Conservation (phyloP, 2,329 filamentous ascomycete genomes). For the Cryphonectria naterciae region DNA sequence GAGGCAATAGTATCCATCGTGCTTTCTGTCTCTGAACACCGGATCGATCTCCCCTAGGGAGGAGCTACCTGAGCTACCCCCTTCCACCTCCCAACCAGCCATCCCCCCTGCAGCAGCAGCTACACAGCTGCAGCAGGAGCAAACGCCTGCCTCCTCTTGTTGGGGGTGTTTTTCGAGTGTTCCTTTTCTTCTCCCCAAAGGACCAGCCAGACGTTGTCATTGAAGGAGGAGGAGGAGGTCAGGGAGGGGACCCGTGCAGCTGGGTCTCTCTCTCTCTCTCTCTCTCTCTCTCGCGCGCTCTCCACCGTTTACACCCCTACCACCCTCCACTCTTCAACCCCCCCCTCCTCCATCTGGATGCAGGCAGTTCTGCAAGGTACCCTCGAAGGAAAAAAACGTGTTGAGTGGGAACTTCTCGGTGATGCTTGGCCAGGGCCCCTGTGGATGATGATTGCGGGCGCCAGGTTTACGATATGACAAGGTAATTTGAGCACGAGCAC, state of each 20-base stretch:
- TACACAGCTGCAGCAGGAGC: neutral
- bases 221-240: neutral
- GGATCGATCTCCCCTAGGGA: neutral
- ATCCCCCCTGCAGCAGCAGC: neutral
- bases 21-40: neutral
- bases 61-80: neutral
- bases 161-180: too few species aligned
- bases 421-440: neutral
- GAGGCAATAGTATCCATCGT: conserved; percentile 2
- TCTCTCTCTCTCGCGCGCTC: neutral
- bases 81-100: neutral
- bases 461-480: neutral
- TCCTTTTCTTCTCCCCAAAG: neutral
- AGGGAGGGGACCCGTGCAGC: neutral
- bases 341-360: neutral
- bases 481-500: conserved; percentile 7
- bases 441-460: neutral
- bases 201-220: neutral
- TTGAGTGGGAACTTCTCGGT: neutral
- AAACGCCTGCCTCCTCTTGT: neutral
- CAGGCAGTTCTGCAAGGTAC: neutral
- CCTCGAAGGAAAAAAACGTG: conserved; percentile 4
- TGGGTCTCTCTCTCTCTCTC: neutral
- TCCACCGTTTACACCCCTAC: neutral
- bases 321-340: too few species aligned